Evolutionary conservation across 352 stramenopile species (phyloP).

Genomic region (Phytophthora sojae): DNA sequence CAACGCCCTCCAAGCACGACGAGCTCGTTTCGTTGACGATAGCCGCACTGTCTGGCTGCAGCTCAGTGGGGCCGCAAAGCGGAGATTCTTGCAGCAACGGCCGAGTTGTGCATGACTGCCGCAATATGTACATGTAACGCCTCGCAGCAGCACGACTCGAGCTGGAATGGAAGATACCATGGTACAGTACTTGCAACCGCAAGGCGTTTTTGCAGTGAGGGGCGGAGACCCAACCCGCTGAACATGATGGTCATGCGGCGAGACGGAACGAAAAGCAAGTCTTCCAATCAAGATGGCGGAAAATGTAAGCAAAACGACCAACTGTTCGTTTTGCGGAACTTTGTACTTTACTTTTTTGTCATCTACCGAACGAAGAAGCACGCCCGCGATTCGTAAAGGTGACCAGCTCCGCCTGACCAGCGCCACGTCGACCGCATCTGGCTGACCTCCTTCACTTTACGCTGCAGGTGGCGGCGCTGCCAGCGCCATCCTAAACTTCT

Average conservation of each 20-base stretch:
- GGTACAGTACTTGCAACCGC: too few species aligned
- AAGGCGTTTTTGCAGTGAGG: background rate
- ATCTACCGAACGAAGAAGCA: background rate
- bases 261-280: background rate
- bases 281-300: background rate
- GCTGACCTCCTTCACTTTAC: background rate
- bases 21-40: background rate
- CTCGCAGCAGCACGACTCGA: background rate
- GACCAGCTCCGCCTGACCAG: background rate
- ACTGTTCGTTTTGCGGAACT: background rate
- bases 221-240: constrained; percentile 11
- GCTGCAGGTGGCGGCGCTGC: background rate
- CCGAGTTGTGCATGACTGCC: background rate
- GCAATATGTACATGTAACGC: background rate
- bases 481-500: background rate
- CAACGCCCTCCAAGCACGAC: background rate
- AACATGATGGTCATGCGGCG: constrained; percentile 2
- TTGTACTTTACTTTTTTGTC: background rate
- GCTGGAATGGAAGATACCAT: constrained; percentile 5
- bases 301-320: background rate
- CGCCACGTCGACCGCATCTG: background rate
- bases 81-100: background rate
- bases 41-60: background rate
- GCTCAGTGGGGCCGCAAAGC: background rate
- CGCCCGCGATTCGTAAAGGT: constrained; percentile 11